Percentiles rank a stretch among this genome's conserved stretches.
These are phyloP conservation scores for Dictyostelium brefeldianum DNA, from an alignment of 78 protist species.

Conservation along the genomic window DNA sequence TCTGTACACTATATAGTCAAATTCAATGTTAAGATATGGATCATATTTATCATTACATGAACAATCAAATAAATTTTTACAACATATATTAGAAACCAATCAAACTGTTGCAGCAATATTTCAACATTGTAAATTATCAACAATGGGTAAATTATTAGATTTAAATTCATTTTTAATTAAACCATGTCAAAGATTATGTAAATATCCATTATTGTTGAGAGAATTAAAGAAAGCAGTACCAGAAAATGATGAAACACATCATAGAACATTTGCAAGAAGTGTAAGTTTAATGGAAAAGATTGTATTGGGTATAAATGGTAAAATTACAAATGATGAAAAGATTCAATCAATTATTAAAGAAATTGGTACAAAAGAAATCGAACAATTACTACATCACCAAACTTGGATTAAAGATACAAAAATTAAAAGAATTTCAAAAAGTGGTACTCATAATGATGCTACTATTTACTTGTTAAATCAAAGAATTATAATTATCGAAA, in stretches of 20 bases:
- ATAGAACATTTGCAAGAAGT: conserved; percentile 33
- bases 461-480: conserved; percentile 15
- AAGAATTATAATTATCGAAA: neutral
- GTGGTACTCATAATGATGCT: neutral
- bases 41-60: conserved; percentile 10
- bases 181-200: conserved; percentile 79
- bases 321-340: conserved; percentile 51
- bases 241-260: conserved; percentile 2
- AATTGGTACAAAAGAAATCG: conserved; percentile 40
- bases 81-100: neutral
- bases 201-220: conserved; percentile 63
- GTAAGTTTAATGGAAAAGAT: conserved; percentile 57
- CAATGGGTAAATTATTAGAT: conserved; percentile 9
- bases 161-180: conserved; percentile 50
- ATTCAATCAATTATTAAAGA: conserved; percentile 29
- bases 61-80: conserved; percentile 1
- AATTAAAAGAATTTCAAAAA: conserved; percentile 5
- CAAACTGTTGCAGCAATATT: neutral
- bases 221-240: conserved; percentile 49
- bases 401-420: conserved; percentile 26
- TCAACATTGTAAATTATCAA: conserved; percentile 24
- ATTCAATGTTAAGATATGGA: conserved; percentile 2
- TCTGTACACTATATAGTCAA: too few species aligned
- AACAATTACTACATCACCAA: neutral
- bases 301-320: conserved; percentile 47